A percentile compares a stretch with the other conserved stretches of the same genome.
These are phyloP conservation scores for Colletotrichum sidae DNA, from an alignment of 2,329 filamentous ascomycete species.

Conservation along the genomic window DNA sequence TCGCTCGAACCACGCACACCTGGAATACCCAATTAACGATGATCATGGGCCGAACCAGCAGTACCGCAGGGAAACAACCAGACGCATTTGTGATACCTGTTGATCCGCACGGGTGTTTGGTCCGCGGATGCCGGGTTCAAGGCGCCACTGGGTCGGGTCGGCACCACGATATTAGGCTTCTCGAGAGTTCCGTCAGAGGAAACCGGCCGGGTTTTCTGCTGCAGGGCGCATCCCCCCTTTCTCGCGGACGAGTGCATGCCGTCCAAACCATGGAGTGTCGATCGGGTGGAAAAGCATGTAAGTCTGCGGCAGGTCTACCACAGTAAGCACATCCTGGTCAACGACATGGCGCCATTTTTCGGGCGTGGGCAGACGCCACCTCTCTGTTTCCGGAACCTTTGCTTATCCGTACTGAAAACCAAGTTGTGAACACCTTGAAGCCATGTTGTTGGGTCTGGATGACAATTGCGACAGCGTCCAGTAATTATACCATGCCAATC, in stretches of 20 bases:
- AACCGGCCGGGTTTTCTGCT: not conserved
- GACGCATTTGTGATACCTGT: too few species aligned
- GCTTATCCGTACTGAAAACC: not conserved
- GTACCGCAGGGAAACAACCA: too few species aligned
- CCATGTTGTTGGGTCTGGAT: constrained; percentile 1
- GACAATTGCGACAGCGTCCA: not conserved
- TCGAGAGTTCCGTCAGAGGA: constrained; percentile 2
- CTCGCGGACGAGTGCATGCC: constrained; percentile 23
- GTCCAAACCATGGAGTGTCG: constrained; percentile 13
- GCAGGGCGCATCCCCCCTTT: constrained; percentile 22
- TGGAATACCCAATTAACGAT: too few species aligned
- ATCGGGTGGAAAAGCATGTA: constrained; percentile 19
- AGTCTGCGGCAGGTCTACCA: constrained; percentile 24
- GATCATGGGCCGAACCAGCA: too few species aligned
- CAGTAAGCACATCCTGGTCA: not conserved
- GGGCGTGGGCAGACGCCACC: not conserved
- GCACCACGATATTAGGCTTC: not conserved
- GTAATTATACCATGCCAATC: not conserved
- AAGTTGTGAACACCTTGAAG: not conserved
- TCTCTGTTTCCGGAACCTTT: not conserved
- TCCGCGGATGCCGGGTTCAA: constrained; percentile 9
- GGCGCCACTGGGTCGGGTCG: constrained; percentile 3
- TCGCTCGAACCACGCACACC: too few species aligned
- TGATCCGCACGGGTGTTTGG: too few species aligned
- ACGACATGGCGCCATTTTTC: constrained; percentile 4